A percentile compares a stretch with the other conserved stretches of the same genome.
phyloP scores from a whole-genome alignment of 1,139 yeast species.

The Groenewaldozyma auringiensis region DNA sequence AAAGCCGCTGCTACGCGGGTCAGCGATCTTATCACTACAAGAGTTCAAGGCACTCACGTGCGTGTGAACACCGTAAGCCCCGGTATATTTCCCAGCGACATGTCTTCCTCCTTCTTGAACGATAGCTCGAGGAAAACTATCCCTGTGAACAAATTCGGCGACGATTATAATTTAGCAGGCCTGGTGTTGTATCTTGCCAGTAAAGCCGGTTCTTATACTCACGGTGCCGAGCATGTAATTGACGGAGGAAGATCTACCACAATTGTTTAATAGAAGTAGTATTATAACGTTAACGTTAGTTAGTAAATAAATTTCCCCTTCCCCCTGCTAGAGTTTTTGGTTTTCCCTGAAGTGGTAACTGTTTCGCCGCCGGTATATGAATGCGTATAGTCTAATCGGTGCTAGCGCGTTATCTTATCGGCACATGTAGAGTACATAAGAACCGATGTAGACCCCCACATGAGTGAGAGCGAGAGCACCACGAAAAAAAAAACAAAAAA shows the following conservation, averaged over 20 bases:
- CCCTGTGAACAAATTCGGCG: conserved; percentile 7
- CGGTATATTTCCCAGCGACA: conserved; percentile 10
- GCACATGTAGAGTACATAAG: too few species aligned
- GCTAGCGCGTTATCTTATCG: too few species aligned
- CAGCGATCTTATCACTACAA: conserved; percentile 54
- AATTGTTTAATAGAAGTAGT: neutral
- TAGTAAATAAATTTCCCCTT: too few species aligned
- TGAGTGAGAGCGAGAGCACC: too few species aligned
- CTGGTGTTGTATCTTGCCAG: conserved; percentile 9
- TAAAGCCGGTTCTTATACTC: conserved; percentile 7
- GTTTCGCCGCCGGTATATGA: too few species aligned
- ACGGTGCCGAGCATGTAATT: conserved; percentile 9
- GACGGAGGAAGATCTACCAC: conserved; percentile 10
- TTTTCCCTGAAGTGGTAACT: too few species aligned
- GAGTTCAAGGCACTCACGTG: conserved; percentile 9
- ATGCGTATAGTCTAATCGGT: too few species aligned
- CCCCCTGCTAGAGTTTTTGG: too few species aligned
- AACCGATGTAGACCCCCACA: too few species aligned
- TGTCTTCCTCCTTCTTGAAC: conserved; percentile 5
- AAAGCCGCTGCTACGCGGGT: conserved; percentile 67
- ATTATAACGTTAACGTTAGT: neutral
- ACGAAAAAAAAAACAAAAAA: too few species aligned
- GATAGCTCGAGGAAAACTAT: conserved; percentile 3
- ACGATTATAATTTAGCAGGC: conserved; percentile 8
- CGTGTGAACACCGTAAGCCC: conserved; percentile 12